Percentiles rank a stretch among this genome's conserved stretches.
phyloP scores from a whole-genome alignment of 2,329 filamentous ascomycete species.

The Tolypocladium guangdongense region DNA sequence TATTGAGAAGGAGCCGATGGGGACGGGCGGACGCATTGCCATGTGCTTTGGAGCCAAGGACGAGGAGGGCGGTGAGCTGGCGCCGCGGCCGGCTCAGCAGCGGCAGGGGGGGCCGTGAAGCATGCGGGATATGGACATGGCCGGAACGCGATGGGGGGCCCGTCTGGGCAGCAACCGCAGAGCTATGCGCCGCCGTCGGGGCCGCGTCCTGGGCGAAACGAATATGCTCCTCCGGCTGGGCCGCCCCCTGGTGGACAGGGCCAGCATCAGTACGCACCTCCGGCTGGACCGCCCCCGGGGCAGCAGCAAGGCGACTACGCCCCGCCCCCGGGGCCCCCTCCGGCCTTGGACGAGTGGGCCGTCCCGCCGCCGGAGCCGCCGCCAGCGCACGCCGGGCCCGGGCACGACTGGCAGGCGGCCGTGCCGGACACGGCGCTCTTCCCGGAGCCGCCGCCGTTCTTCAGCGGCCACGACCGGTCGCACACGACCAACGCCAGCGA shows the following conservation, averaged over 20 bases:
- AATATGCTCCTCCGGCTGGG: conserved; percentile 22
- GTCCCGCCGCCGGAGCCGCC: conserved; percentile 26
- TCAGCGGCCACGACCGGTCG: conserved; percentile 50
- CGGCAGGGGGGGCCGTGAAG: conserved; percentile 14
- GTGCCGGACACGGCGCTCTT: conserved; percentile 64
- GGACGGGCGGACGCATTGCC: neutral
- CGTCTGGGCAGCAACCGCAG: neutral
- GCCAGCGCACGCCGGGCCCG: conserved; percentile 13
- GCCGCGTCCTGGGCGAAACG: conserved; percentile 18
- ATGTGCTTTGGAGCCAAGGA: conserved; percentile 43
- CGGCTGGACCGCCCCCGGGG: conserved; percentile 3
- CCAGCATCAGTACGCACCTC: neutral
- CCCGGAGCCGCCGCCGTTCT: conserved; percentile 60
- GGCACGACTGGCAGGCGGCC: conserved; percentile 60
- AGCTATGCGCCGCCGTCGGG: conserved; percentile 7
- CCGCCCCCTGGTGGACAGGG: conserved; percentile 17
- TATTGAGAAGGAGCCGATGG: neutral
- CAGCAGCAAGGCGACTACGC: conserved; percentile 10
- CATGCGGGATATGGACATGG: conserved; percentile 2
- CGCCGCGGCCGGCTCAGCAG: conserved; percentile 26
- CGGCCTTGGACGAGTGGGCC: conserved; percentile 13
- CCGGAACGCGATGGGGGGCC: neutral
- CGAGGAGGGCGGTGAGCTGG: conserved; percentile 24
- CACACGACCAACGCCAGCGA: conserved; percentile 59
- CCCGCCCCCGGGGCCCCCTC: conserved; percentile 20